Percentiles rank a stretch among this genome's conserved stretches.
These are phyloP conservation scores for Melanopsichium pennsylvanicum DNA, from an alignment of 1,284 basidiomycete genomes.

Conservation along the genomic window DNA sequence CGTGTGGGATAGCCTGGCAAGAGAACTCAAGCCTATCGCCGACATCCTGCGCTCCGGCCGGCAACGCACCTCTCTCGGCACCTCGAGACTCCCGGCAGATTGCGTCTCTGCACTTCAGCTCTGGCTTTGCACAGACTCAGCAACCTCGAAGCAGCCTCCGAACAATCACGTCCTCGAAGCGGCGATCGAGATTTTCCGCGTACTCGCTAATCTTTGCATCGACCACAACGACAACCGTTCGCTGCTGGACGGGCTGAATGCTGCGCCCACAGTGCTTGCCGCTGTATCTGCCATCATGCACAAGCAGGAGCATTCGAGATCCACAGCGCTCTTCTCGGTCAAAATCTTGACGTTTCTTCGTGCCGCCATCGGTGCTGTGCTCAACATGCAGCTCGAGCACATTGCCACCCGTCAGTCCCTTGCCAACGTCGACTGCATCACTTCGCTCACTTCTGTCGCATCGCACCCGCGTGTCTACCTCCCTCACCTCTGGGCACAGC, in stretches of 20 bases:
- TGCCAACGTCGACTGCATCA: slow-evolving; percentile 16
- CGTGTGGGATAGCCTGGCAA: slow-evolving; percentile 31
- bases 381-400: slow-evolving; percentile 81
- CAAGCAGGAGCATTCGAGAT: slow-evolving; percentile 68
- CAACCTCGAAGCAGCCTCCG: slow-evolving; percentile 12
- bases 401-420: slow-evolving; percentile 66
- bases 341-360: slow-evolving; percentile 74
- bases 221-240: slow-evolving; percentile 49
- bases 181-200: slow-evolving; percentile 47
- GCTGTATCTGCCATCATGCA: slow-evolving; percentile 81
- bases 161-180: slow-evolving; percentile 27
- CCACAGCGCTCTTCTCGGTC: slow-evolving; percentile 37
- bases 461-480: slow-evolving; percentile 39
- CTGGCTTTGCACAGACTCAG: slow-evolving; percentile 24
- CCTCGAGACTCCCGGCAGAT: slow-evolving; percentile 23
- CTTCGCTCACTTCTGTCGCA: slow-evolving; percentile 22
- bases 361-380: slow-evolving; percentile 78
- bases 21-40: slow-evolving; percentile 48
- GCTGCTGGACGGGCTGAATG: slow-evolving; percentile 12
- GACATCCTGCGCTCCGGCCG: slow-evolving; percentile 44
- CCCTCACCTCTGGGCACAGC: slow-evolving; percentile 35
- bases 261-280: slow-evolving; percentile 76
- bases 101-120: slow-evolving; percentile 38
- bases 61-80: slow-evolving; percentile 27
- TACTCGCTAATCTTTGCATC: slow-evolving; percentile 58